Evolutionary conservation across 164 flowering plant species (phyloP).

Genomic region (Platanus orientalis): DNA sequence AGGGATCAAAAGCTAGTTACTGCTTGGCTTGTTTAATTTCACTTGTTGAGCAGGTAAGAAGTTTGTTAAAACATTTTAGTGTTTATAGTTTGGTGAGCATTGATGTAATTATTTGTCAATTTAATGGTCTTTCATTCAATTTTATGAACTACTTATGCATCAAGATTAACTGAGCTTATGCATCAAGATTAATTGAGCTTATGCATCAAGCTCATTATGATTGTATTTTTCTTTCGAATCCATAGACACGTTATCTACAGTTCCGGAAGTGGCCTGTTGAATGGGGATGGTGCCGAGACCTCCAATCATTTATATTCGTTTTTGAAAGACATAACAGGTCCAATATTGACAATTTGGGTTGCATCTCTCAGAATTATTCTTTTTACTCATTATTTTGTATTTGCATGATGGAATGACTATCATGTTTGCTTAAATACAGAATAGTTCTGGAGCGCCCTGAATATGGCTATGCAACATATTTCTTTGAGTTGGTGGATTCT

Average conservation of each 20-base stretch:
- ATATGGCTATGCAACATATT: conserved; percentile 97
- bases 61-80: conserved; percentile 5
- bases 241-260: conserved; percentile 65
- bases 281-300: conserved; percentile 99
- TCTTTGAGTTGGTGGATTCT: conserved; percentile 72
- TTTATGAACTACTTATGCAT: background rate
- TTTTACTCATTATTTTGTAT: background rate
- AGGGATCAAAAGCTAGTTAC: conserved; percentile 56
- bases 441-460: conserved; percentile 95
- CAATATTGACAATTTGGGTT: background rate
- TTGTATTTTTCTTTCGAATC: background rate
- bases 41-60: conserved; percentile 80
- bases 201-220: background rate
- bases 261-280: conserved; percentile 85
- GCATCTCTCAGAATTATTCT: background rate
- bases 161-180: background rate
- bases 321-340: conserved; percentile 92
- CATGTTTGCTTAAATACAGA: conserved; percentile 37
- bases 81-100: background rate
- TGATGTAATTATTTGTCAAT: background rate
- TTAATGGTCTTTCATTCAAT: conserved; percentile 6
- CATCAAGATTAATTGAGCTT: background rate
- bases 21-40: conserved; percentile 82
- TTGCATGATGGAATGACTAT: conserved; percentile 3
- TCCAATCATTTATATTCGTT: conserved; percentile 86